Evolutionary conservation across 169 alveolate species (phyloP), one percentile per base, ranked within the genome.

Genomic region (Plasmodium vinckei): DNA sequence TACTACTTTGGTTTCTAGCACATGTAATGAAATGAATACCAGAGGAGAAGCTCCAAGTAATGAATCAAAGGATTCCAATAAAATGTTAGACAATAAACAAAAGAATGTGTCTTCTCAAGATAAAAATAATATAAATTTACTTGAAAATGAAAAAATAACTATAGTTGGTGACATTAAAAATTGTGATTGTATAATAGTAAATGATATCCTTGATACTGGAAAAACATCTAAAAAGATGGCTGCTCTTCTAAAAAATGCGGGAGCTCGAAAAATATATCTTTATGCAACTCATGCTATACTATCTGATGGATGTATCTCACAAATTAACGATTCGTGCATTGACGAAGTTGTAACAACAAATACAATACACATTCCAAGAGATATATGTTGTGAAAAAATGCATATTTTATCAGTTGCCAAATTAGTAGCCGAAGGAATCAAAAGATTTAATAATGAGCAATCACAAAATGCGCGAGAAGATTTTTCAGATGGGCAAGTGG

Each of bases 171-270:
- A 71, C 70, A 97, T 97, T 10, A 91, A 94, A 65, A 97, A 96
- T 1, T 92, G 95, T 59, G 96, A 94, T 73, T 94, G 97, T 63
- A 95, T 97, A 72, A 94, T 97, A 53, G 94, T 97, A n/a, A 98
- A 97, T 89, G 98, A 97, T 88, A 95, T 97, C 96, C 95, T 95
- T 61, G 98, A 97, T 77, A 95, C 98, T 17, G 98, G 98, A 44
- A 97, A 97, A 57, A 95, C 97, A 61, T 87, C 96, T n/a, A 93
- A 96, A 72, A 92, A 95, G 87, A 97, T 96, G 46, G 98, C 97
- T 0, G 87, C 92, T 72, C 92, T 89, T 23, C 54, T 96, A 19
- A 95, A 95, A 86, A 86, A 75, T 23, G 87, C 93, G 21, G 98
- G 98, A 33, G 98, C 98, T n/a, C 77, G 94, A 12, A 92, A 95